Percentiles rank a stretch among this genome's conserved stretches.
Evolutionary conservation across 2,329 filamentous ascomycete species (phyloP).

Genomic region (Calonectria naviculata): DNA sequence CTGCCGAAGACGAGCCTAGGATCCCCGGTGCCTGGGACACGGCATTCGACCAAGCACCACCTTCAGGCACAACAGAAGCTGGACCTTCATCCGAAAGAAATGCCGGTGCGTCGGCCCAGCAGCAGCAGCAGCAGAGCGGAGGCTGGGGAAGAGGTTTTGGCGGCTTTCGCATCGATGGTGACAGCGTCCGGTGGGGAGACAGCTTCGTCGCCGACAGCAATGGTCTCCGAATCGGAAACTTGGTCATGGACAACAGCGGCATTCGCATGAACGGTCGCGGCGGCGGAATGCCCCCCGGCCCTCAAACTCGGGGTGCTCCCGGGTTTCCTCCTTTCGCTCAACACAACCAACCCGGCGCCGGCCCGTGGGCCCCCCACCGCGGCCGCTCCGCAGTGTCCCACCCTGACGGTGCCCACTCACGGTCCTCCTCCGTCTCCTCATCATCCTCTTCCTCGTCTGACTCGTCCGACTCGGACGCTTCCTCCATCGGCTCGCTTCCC

Average conservation of each 20-base stretch:
- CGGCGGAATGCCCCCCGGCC: neutral
- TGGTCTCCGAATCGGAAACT: conserved; percentile 57
- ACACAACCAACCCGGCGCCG: conserved; percentile 15
- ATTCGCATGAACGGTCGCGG: conserved; percentile 41
- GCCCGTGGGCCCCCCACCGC: conserved; percentile 10
- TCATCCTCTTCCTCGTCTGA: conserved; percentile 49
- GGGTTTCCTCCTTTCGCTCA: conserved; percentile 4
- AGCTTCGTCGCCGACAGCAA: conserved; percentile 56
- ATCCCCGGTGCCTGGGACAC: conserved; percentile 42
- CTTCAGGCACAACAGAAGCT: neutral
- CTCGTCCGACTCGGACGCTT: conserved; percentile 38
- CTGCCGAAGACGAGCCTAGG: conserved; percentile 25
- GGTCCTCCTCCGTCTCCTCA: conserved; percentile 49
- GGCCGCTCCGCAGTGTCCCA: conserved; percentile 26
- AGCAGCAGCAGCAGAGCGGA: conserved; percentile 4
- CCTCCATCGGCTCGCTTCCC: conserved; percentile 64
- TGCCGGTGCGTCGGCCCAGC: conserved; percentile 11
- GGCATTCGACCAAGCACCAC: conserved; percentile 31
- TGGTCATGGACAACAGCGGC: conserved; percentile 55
- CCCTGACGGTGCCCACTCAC: conserved; percentile 35
- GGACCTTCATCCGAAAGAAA: conserved; percentile 27
- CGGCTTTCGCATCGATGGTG: conserved; percentile 55
- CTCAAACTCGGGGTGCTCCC: conserved; percentile 6
- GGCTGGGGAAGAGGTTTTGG: conserved; percentile 33
- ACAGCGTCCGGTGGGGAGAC: conserved; percentile 56